A percentile compares a stretch with the other conserved stretches of the same genome.
These are phyloP conservation scores for Cercophora newfieldiana DNA, from an alignment of 495 filamentous ascomycete species.

Conservation along the genomic window DNA sequence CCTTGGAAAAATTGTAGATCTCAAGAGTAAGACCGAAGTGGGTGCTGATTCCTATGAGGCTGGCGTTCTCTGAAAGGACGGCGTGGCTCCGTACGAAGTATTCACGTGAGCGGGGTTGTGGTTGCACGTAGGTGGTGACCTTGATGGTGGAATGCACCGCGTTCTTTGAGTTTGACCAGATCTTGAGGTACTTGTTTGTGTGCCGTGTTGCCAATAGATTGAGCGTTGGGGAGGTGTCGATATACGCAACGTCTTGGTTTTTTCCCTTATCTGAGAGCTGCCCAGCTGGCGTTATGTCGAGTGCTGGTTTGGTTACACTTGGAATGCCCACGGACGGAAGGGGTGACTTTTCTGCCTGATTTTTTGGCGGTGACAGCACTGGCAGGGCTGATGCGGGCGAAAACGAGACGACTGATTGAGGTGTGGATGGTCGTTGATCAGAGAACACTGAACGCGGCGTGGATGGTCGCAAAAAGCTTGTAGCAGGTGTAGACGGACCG, in stretches of 20 bases:
- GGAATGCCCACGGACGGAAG: not conserved
- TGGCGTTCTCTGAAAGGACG: conserved; percentile 29
- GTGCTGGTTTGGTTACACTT: not conserved
- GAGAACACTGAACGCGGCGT: not conserved
- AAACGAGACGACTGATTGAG: not conserved
- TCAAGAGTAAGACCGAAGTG: conserved; percentile 35
- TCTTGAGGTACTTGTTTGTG: conserved; percentile 29
- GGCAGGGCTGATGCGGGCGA: not conserved
- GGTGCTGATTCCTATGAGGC: conserved; percentile 29
- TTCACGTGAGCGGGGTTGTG: conserved; percentile 31
- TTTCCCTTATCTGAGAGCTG: conserved; percentile 31
- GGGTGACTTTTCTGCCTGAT: not conserved
- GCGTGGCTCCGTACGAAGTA: conserved; percentile 35
- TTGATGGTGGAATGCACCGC: conserved; percentile 28
- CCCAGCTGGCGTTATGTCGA: conserved; percentile 20
- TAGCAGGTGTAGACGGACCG: not conserved
- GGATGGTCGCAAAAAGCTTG: not conserved
- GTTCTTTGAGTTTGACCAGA: conserved; percentile 30
- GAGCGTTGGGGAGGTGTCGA: conserved; percentile 25
- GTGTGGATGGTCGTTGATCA: not conserved
- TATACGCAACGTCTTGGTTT: conserved; percentile 26
- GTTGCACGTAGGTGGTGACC: conserved; percentile 30
- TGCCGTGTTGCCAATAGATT: conserved; percentile 27
- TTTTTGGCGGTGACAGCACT: not conserved
- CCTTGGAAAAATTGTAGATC: conserved; percentile 34